Evolutionary conservation across 345 rosid species (phyloP).

Genomic region (Clarkia xantiana): DNA sequence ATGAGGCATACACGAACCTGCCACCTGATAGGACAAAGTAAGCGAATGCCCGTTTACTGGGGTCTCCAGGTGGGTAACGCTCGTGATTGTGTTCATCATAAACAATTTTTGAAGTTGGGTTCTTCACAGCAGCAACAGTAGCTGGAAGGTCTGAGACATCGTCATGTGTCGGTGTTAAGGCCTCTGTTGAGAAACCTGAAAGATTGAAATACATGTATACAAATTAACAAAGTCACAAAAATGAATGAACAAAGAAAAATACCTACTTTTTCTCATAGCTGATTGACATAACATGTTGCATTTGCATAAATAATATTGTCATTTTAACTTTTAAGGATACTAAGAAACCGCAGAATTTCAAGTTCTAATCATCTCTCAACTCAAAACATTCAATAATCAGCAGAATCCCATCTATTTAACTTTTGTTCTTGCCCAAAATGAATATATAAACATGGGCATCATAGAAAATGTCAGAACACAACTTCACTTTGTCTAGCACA

Average conservation of each 20-base stretch:
- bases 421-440: too few relatives aligned
- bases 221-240: not conserved
- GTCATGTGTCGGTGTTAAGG: slow-evolving; percentile 18
- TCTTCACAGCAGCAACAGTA: slow-evolving; percentile 45
- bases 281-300: too few relatives aligned
- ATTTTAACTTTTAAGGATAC: too few relatives aligned
- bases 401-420: too few relatives aligned
- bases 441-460: too few relatives aligned
- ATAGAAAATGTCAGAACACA: too few relatives aligned
- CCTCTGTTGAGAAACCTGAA: slow-evolving; percentile 46
- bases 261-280: slow-evolving; percentile 2
- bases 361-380: too few relatives aligned
- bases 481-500: too few relatives aligned
- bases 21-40: slow-evolving; percentile 51
- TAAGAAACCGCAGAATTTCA: too few relatives aligned
- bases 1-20: slow-evolving; percentile 50
- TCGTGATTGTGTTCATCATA: slow-evolving; percentile 25
- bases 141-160: slow-evolving; percentile 33
- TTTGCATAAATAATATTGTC: too few relatives aligned
- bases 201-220: too few relatives aligned
- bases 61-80: slow-evolving; percentile 52
- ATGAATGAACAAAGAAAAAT: not conserved
- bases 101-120: slow-evolving; percentile 31
- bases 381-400: too few relatives aligned
- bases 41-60: slow-evolving; percentile 59